Base-by-base conservation (phyloP, 805 yeast genomes). In the Priceomyces castillae region DNA sequence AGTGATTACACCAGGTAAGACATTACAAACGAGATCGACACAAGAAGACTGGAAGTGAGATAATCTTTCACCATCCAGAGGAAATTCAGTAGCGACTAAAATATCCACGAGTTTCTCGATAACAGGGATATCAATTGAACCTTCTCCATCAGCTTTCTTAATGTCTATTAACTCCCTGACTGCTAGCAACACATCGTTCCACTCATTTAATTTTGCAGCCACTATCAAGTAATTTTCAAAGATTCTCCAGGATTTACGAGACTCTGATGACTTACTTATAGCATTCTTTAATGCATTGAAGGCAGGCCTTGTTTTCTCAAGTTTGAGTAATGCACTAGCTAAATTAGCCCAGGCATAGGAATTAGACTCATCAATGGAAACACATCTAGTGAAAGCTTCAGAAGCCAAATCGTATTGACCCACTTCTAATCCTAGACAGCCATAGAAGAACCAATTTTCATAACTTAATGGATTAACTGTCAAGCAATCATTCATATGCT, bases 331-430 rank as follows among this genome's bases (percentile, higher is more conserved):
- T 0, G 97, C 82, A 9, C 94, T 82, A 4, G 96, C 89, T 53
- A 94, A 73, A 58, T 94, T 94, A 9, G 95, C 82, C 99, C 99
- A 94, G 2, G 96, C 80, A 57, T 81, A 81, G 1, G 90, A 73
- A 55, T 82, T 89, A 0, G 82, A 75, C 18, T 86, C 95, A 59
- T 90, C 96, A 30, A 90, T 60, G 0, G 95, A 72, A 25, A 90
- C 90, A 67, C 97, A 89, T 55, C 97, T 74, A 0, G 96, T 84
- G 59, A 94, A 90, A 0, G 97, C 97, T 58, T 87, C 95, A 0
- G 95, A 82, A 0, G 97, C 96, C 35, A 86, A 64, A 18, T 82
- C 85, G 67, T 76, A 86, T 52, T 84, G 80, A 6, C 67, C 74
- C 11, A 80, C 62, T 57, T 89, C 96, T 39, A 94, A 69, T 0